Evolutionary conservation across 495 filamentous ascomycete species (phyloP).

Genomic region (Cercophora newfieldiana): DNA sequence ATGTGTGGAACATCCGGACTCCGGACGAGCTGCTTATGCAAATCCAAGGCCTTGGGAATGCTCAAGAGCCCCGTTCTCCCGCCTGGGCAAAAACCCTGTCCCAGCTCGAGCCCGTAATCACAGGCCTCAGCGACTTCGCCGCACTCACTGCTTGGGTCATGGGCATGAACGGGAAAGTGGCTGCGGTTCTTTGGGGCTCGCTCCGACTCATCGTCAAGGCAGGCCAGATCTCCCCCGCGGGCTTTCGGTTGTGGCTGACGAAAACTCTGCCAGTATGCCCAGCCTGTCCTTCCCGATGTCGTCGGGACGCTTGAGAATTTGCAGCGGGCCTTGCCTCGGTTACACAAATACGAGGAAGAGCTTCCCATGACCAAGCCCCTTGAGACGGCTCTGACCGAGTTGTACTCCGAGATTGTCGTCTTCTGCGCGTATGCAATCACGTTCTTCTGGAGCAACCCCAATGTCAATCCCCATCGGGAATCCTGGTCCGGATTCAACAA

Average conservation of each 20-base stretch:
- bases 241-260: background rate
- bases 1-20: background rate
- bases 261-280: constrained; percentile 1
- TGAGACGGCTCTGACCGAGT: constrained; percentile 2
- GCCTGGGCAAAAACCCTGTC: background rate
- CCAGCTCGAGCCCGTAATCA: background rate
- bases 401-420: constrained; percentile 4
- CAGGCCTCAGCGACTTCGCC: constrained; percentile 2
- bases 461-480: background rate
- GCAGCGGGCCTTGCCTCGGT: background rate
- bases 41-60: background rate
- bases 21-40: background rate
- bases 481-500: background rate
- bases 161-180: constrained; percentile 6
- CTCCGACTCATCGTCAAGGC: background rate
- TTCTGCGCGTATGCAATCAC: constrained; percentile 1
- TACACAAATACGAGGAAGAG: constrained; percentile 2
- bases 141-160: background rate
- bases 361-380: background rate
- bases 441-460: background rate
- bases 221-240: background rate
- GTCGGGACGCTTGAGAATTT: background rate
- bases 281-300: background rate
- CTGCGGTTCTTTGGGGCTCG: background rate
- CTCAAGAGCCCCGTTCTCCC: background rate